A percentile compares a stretch with the other conserved stretches of the same genome.
Conservation (phyloP, 371 early-diverging fungal species). For the Quaeritorhiza haematococci region DNA sequence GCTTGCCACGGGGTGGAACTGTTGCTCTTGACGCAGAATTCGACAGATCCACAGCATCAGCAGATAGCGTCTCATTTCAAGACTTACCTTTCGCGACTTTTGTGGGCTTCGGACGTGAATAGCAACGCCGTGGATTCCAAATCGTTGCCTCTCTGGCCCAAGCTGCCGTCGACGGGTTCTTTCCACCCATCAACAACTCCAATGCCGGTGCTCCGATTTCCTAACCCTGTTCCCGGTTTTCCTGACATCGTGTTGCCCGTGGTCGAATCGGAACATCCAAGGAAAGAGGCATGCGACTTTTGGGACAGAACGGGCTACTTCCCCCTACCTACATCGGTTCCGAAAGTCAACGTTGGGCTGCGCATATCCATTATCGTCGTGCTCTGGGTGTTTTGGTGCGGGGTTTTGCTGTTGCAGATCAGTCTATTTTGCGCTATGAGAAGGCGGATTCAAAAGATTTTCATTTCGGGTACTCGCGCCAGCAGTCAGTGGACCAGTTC, state of each 20-base stretch:
- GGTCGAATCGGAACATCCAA: constrained; percentile 8
- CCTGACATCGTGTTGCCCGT: neutral
- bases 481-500: too few species aligned
- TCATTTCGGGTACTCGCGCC: too few species aligned
- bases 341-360: neutral
- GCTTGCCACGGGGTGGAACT: constrained; percentile 24
- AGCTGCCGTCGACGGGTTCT: too few species aligned
- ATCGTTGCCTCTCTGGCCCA: too few species aligned
- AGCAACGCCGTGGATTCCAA: too few species aligned
- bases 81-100: neutral
- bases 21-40: constrained; percentile 5
- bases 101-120: neutral
- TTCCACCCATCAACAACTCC: neutral
- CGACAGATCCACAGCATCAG: constrained; percentile 1
- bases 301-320: constrained; percentile 13
- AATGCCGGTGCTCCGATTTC: constrained; percentile 5
- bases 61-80: constrained; percentile 7
- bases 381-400: neutral
- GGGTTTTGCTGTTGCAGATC: neutral
- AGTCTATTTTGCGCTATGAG: neutral
- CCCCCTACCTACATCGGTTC: neutral
- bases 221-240: neutral
- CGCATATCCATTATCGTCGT: neutral
- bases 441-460: too few species aligned
- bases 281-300: constrained; percentile 1